Evolutionary conservation across 441 rosid genomes (phyloP).

Genomic region (Gossypium trilobum): DNA sequence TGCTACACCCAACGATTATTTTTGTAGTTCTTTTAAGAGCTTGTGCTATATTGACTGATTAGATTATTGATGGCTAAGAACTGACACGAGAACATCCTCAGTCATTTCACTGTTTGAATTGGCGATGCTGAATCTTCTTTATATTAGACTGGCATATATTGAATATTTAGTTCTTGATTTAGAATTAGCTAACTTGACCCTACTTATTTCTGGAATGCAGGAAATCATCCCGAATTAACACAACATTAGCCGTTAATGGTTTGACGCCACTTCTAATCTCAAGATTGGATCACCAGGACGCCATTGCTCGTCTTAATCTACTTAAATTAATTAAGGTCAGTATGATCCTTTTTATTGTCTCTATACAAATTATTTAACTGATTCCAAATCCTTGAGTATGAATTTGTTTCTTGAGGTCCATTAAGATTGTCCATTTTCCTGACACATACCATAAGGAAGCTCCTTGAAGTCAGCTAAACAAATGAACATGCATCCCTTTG

Average conservation of each 20-base stretch:
- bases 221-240: constrained; percentile 85
- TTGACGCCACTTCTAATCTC: constrained; percentile 85
- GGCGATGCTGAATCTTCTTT: too few relatives aligned
- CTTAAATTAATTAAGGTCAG: constrained; percentile 84
- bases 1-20: neutral
- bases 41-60: neutral
- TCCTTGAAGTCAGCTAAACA: too few relatives aligned
- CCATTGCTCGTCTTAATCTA: constrained; percentile 92
- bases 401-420: neutral
- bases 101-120: neutral
- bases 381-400: neutral
- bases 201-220: constrained; percentile 35
- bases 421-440: neutral
- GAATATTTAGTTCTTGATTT: neutral
- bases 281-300: constrained; percentile 91
- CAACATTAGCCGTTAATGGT: constrained; percentile 86
- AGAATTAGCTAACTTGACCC: neutral
- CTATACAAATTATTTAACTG: neutral
- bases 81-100: neutral
- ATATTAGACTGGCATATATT: neutral
- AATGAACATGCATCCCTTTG: neutral
- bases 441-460: neutral
- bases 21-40: neutral
- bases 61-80: neutral
- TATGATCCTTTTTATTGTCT: neutral